Evolutionary conservation across 192 early-diverging fungal species (phyloP), one percentile per base, ranked within the genome.

Genomic region (Linnemannia zychae): DNA sequence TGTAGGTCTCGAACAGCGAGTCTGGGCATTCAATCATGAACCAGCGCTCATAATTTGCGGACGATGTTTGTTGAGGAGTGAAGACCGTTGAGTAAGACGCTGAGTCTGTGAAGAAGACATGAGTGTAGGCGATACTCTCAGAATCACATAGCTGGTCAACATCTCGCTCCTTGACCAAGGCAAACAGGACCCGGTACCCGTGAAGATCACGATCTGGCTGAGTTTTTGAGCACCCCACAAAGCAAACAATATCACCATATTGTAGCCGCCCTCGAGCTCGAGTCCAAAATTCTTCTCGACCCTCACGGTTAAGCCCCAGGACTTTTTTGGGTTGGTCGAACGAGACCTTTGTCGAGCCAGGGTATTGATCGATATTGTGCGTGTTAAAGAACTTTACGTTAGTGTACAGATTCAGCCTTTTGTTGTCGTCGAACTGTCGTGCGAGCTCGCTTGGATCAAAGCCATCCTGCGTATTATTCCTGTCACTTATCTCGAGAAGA

Each of bases 21-120:
- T 74, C 82, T 0, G 79, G 65, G 0, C 75, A 74, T 52, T 88
- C 87, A 0, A 88, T 67, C 67, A 88, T 72, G 48, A 76, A 88
- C 12, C 75, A 53, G 7, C 38, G 16, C 17, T 52, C 24, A 16
- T 3, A 24, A 4, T 33, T 16, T 0, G 20, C 11, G 5, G 44
- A 44, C 2, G 28, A 31, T 6, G 46, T 7, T 4, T 68, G 36
- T 7, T 4, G 24, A 31, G 69, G 22, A 31, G n/a, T 3, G 18
- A 46, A 28, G 38, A 38, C 15, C 13, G n/a, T 13, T 44, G 44
- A 15, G 33, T 68, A 68, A 2, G 33, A 40, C 1, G 37, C 33
- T 2, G 33, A 11, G 0, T 68, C 67, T 33, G 17, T 9, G 12
- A 68, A 16, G 15, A 31, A 68, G 71, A 72, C 46, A 33, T 72